Conservation (phyloP, 129 eudicot genomes). For the Arctium minus region DNA sequence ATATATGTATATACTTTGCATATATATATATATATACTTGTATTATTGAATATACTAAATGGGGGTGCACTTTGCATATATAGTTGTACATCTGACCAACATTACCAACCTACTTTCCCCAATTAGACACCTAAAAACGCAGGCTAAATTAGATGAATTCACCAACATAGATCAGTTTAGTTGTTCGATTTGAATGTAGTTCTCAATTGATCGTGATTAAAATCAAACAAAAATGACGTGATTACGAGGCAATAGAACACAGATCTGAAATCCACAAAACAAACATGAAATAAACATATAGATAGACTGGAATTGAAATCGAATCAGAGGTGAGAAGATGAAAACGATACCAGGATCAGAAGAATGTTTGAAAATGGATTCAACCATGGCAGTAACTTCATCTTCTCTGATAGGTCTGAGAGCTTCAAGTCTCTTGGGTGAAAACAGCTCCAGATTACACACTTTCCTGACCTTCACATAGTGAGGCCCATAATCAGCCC, state of each 20-base stretch:
- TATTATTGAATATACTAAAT: too few relatives aligned
- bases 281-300: neutral
- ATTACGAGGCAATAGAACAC: neutral
- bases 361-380: constrained; percentile 53
- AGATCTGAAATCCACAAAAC: neutral
- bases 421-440: constrained; percentile 76
- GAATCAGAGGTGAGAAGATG: neutral
- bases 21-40: too few relatives aligned
- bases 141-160: neutral
- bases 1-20: too few relatives aligned
- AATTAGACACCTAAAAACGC: neutral
- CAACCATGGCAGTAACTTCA: constrained; percentile 90
- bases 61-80: too few relatives aligned
- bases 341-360: constrained; percentile 43
- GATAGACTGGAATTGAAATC: neutral
- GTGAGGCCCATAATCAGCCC: constrained; percentile 97
- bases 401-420: constrained; percentile 88
- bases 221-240: neutral
- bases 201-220: neutral
- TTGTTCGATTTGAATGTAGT: neutral
- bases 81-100: neutral
- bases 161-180: neutral
- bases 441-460: constrained; percentile 75
- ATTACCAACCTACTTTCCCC: neutral
- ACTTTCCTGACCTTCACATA: constrained; percentile 88